Evolutionary conservation across 1,139 yeast species (phyloP), one percentile per base, ranked within the genome.

Genomic region (Saccharomycopsis phalli): DNA sequence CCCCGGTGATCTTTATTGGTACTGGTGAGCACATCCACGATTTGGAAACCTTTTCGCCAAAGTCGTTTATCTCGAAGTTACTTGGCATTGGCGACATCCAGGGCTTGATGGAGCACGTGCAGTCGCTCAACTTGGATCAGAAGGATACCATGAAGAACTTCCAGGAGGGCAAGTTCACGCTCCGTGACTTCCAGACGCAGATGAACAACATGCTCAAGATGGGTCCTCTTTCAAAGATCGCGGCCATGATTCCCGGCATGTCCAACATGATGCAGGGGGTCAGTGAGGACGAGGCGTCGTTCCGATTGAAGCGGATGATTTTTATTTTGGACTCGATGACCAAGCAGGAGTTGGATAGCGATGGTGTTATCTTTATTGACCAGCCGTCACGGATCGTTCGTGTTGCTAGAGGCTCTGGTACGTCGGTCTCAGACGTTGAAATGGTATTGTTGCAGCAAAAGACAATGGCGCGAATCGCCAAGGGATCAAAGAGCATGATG

Each of bases 21-120:
- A 88, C 97, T 1, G 98, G 98, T 56, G 98, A 91, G 61, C 98
- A 91, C 58, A 82, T 88, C 36, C 84, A 82, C 44, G 98, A 91
- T 58, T 73, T 91, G 49, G 98, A 91, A 61, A 76, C 83, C 34
- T 91, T 91, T 59, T 80, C 93, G 23, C 96, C 98, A 18, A 74
- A 80, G 46, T 79, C 91, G 45, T 91, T 91, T 59, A 76, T 91
- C 37, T 82, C 95, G 19, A 87, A 87, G 58, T 67, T 91, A 45
- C 69, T 91, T 46, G 98, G 98, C 6, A 88, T 91, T 54, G 98
- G 97, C 45, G 98, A 91, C 60, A 76, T 91, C 45, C 95, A 86
- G 58, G 88, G 95, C 23, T 72, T 91, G 49, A 79, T 91, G 70
- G 98, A 91, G 59, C 96, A 87, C 54, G 94, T 91, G 37, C 83